phyloP scores from a whole-genome alignment of 306 rosid genomes.

The Sindora glabra region DNA sequence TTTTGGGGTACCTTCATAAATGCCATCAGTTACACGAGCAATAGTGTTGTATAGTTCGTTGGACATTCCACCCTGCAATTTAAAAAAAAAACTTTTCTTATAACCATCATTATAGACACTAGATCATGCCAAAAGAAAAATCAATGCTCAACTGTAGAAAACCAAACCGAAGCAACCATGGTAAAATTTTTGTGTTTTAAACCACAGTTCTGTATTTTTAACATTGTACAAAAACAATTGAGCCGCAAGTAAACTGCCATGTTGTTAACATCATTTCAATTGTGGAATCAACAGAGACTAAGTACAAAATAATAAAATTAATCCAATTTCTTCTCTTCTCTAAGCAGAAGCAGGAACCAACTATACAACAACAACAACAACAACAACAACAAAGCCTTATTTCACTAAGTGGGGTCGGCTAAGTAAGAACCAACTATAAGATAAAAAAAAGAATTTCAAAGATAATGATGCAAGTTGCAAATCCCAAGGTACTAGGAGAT shows the following conservation, averaged over 20 bases:
- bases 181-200: not conserved
- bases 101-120: not conserved
- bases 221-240: not conserved
- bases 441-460: not conserved
- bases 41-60: constrained; percentile 83
- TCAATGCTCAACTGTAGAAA: not conserved
- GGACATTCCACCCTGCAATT: constrained; percentile 97
- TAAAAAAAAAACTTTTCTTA: constrained; percentile 14
- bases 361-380: too few species aligned
- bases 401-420: too few species aligned
- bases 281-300: not conserved
- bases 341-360: too few species aligned
- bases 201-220: not conserved
- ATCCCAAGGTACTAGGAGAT: too few species aligned
- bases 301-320: too few species aligned
- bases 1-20: constrained; percentile 67
- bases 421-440: not conserved
- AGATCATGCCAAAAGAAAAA: constrained; percentile 7
- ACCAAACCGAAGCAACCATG: not conserved
- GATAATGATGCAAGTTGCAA: not conserved
- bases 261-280: not conserved
- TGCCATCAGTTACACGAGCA: constrained; percentile 96
- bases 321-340: too few species aligned
- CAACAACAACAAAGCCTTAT: too few species aligned
- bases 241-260: not conserved